These are phyloP conservation scores for Avena atlantica DNA, from an alignment of 176 grass and related monocot genomes.

Conservation along the genomic window DNA sequence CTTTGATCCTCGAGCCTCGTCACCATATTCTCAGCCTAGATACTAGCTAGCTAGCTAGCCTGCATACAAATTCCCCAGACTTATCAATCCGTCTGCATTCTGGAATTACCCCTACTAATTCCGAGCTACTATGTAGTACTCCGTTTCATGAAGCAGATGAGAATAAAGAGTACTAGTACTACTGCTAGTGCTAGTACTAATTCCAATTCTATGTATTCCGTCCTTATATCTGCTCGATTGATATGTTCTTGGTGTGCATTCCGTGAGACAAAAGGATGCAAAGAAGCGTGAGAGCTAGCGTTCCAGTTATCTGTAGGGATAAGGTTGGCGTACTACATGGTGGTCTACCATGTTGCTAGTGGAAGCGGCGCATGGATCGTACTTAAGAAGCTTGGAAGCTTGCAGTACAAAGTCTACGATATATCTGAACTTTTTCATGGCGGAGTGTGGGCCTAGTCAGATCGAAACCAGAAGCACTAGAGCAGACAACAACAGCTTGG, in stretches of 20 bases:
- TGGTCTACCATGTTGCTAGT: neutral
- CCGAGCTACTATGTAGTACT: no score
- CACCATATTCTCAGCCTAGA: slow-evolving; percentile 2
- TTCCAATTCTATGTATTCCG: neutral
- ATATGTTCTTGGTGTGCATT: no score
- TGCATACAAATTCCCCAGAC: neutral
- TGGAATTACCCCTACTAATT: neutral
- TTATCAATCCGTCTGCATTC: neutral
- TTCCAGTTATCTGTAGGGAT: neutral
- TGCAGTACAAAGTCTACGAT: neutral
- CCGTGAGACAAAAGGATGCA: no score
- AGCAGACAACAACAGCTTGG: neutral
- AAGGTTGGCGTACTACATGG: neutral
- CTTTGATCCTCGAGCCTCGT: neutral
- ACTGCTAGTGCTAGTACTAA: no score
- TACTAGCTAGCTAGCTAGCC: neutral
- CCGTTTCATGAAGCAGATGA: neutral
- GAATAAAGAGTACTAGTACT: neutral
- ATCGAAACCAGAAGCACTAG: slow-evolving; percentile 3
- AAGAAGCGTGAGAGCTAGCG: no score
- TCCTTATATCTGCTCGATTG: neutral
- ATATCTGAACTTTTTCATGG: neutral
- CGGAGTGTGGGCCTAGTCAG: slow-evolving; percentile 38
- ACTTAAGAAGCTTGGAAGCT: neutral
- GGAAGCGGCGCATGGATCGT: slow-evolving; percentile 38